Evolutionary conservation across 176 grass and related monocot species (phyloP).

Genomic region (Areca catechu): DNA sequence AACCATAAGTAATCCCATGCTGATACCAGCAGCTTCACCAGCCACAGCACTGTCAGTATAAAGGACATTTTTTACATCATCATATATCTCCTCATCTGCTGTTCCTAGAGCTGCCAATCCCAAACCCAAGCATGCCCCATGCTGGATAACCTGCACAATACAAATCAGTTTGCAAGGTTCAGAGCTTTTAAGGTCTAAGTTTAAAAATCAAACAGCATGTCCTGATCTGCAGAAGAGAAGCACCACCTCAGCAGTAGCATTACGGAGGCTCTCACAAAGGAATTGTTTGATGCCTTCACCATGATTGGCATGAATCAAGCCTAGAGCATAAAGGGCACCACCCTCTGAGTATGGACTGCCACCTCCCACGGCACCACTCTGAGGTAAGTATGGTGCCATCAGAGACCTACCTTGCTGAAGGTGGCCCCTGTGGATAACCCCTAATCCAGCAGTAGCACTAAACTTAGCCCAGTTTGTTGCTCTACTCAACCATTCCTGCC

Average conservation of each 20-base stretch:
- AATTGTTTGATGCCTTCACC: slow-evolving; percentile 99
- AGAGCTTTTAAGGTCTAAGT: not conserved
- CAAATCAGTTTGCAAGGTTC: not conserved
- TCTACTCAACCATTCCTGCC: slow-evolving; percentile 95
- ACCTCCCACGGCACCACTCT: slow-evolving; percentile 82
- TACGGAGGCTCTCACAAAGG: slow-evolving; percentile 84
- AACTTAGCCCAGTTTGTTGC: slow-evolving; percentile 99
- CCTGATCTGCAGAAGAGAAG: slow-evolving; percentile 11
- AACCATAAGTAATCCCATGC: slow-evolving; percentile 97
- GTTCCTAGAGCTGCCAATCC: slow-evolving; percentile 91
- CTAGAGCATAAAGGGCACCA: slow-evolving; percentile 91
- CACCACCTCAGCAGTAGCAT: slow-evolving; percentile 73
- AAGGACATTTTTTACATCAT: slow-evolving; percentile 89
- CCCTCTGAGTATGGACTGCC: slow-evolving; percentile 99
- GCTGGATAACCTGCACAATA: slow-evolving; percentile 78
- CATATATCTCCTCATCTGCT: slow-evolving; percentile 94
- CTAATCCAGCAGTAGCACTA: slow-evolving; percentile 88
- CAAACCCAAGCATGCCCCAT: slow-evolving; percentile 92
- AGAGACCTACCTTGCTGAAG: slow-evolving; percentile 93
- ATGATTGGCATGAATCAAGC: slow-evolving; percentile 99
- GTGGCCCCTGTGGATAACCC: slow-evolving; percentile 97
- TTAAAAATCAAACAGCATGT: no score
- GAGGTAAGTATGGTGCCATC: slow-evolving; percentile 98
- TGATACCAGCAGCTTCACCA: slow-evolving; percentile 95
- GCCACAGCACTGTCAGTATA: slow-evolving; percentile 94